These are phyloP conservation scores for Cryptococcus jaspeensis DNA, from an alignment of 1,284 basidiomycete genomes.

Conservation along the genomic window DNA sequence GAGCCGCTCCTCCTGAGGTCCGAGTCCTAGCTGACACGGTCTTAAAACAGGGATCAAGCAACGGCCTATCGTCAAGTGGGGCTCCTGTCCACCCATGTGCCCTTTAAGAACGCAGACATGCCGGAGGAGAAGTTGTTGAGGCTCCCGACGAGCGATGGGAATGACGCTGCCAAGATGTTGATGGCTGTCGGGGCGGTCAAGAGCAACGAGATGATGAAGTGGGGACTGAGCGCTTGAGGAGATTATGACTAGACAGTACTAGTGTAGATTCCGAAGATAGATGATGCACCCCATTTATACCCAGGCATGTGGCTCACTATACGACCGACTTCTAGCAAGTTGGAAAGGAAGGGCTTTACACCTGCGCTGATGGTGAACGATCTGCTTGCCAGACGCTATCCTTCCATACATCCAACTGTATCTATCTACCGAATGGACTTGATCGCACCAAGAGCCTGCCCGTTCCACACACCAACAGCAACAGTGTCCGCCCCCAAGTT, in stretches of 20 bases:
- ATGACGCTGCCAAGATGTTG: conserved; percentile 20
- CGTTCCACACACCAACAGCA: conserved; percentile 17
- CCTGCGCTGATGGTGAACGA: no score
- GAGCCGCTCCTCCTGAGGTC: not conserved
- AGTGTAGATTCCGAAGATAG: not conserved
- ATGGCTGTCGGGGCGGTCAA: conserved; percentile 18
- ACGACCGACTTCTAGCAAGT: no score
- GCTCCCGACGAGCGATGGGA: conserved; percentile 20
- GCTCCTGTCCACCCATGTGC: conserved; percentile 16
- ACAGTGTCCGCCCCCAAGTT: conserved; percentile 35
- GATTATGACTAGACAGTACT: no score
- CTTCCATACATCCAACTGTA: no score
- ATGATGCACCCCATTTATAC: not conserved
- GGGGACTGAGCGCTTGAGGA: conserved; percentile 1
- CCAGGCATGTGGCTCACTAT: not conserved
- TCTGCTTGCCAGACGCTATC: no score
- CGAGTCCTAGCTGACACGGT: not conserved
- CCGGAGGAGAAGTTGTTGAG: conserved; percentile 11
- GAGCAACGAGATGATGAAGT: conserved; percentile 26
- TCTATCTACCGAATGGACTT: conserved; percentile 5
- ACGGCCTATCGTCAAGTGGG: conserved; percentile 27
- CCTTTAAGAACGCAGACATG: conserved; percentile 6
- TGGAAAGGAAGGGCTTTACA: no score
- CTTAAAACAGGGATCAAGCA: conserved; percentile 26
- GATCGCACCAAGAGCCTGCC: conserved; percentile 10